Base-by-base conservation (phyloP, 116 monocot genomes). In the Zostera marina region DNA sequence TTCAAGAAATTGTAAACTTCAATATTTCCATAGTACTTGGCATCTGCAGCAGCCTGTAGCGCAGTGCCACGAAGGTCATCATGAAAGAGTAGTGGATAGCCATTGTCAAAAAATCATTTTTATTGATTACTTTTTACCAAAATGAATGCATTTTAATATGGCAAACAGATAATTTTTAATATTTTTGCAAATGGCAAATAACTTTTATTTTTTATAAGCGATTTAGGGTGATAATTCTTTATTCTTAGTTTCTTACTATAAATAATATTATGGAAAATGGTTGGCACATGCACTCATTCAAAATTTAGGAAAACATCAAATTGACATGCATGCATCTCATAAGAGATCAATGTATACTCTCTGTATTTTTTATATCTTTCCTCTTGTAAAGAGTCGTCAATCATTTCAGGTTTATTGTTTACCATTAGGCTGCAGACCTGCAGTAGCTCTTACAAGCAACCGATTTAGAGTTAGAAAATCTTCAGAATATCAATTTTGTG, bases 1-100 rank as follows among this genome's bases (percentile, higher is more conserved):
- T 65, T 92, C 44, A 92, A 70, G 17, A 77, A 65, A 52, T 78
- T 80, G 67, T 75, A 92, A 26, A 83, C 69, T 58, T 92, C 87
- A 20, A 68, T 12, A 60, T 83, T 68, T 41, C 82, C 82, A 67
- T 92, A 92, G 47, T 48, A 86, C 48, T 80, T 86, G 6, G 92
- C 87, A 79, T 92, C 92, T 25, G 69, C 78, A 54, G 83, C 80
- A 52, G 92, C 86, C 92, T 87, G 47, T 47, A 13, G 8, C 19
- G 20, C 20, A 51, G 7, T 21, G 20, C 19, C 7, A 51, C 3
- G 49, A 19, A 51, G 14, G 15, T 22, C 20, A 10, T 55, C 17
- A 55, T 55, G 17, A 55, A 22, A 23, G 20, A 19, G 12, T 55
- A 10, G 26, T 55, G 0, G 4, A 55, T 22, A 23, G 11, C 12